phyloP scores from a whole-genome alignment of 495 filamentous ascomycete genomes.

The Bryoglossum gracile region DNA sequence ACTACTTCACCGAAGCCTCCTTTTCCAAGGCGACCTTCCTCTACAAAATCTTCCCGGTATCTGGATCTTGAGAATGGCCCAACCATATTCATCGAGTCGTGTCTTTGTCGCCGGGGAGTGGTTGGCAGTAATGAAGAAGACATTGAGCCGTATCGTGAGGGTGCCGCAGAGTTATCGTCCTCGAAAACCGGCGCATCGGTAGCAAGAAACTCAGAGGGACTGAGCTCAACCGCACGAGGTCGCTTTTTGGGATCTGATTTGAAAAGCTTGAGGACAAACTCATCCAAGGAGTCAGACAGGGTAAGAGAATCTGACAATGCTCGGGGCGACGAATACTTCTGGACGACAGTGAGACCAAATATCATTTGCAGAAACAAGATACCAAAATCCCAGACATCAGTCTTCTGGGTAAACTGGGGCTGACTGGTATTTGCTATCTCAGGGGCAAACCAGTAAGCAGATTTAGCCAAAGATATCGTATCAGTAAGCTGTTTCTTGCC shows the following conservation, averaged over 20 bases:
- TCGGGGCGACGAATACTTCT: constrained; percentile 71
- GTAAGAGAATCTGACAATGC: constrained; percentile 53
- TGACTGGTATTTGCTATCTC: constrained; percentile 59
- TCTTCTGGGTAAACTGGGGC: constrained; percentile 61
- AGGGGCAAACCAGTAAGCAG: constrained; percentile 76
- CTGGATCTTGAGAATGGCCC: constrained; percentile 58
- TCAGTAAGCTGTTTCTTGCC: constrained; percentile 36
- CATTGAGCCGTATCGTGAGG: constrained; percentile 34
- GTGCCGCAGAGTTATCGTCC: constrained; percentile 30
- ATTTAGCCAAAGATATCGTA: constrained; percentile 54
- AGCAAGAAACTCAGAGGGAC: constrained; percentile 77
- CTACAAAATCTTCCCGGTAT: constrained; percentile 82
- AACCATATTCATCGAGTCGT: constrained; percentile 40
- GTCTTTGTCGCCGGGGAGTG: constrained; percentile 35
- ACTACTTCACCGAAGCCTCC: constrained; percentile 98
- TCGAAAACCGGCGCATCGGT: constrained; percentile 50
- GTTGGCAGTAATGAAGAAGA: constrained; percentile 25
- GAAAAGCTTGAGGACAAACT: constrained; percentile 77
- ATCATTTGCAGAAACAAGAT: constrained; percentile 87
- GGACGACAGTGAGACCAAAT: constrained; percentile 71
- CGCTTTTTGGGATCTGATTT: constrained; percentile 74
- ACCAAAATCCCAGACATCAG: constrained; percentile 92
- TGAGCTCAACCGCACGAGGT: constrained; percentile 80
- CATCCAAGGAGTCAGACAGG: constrained; percentile 66
- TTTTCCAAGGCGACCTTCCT: constrained; percentile 80